Evolutionary conservation across 1,284 basidiomycete genomes (phyloP), one percentile per base, ranked within the genome.

Genomic region (Leucoagaricus sp.): DNA sequence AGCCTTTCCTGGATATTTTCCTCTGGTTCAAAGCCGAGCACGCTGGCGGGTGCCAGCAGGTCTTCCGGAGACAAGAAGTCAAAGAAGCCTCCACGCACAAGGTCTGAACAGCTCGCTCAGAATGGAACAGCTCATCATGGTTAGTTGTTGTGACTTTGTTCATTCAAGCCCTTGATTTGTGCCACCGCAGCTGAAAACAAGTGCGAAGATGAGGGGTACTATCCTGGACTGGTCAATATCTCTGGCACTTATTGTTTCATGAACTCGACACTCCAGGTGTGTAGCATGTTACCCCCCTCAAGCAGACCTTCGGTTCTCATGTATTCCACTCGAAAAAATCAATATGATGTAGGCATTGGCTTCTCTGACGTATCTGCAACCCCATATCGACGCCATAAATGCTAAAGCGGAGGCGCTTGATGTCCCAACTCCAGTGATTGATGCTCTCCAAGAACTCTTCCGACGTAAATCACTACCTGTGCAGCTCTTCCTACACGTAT

Each of bases 181-280:
- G 4, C 25, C 21, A 0, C 19, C 1, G 19, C 23, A 33, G 46
- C 29, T 21, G 28, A 48, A 7, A 23, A 7, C n/a, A 23, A 34
- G 21, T 13, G n/a, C 17, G 31, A 31, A 26, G 68, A 72, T 31
- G 78, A 77, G 19, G 77, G 77, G 25, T 82, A 85, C 65, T 96
- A 91, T 72, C 89, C 92, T 4, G 94, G 93, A 1, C 85, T 96
- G 55, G 89, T 95, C 65, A 96, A 97, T 67, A 87, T 94, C 34
- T 93, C 91, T n/a, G 94, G 94, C 8, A 95, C 93, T 50, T 91
- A 96, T 61, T 96, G 94, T 68, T 97, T 96, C 75, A 91, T 96
- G 86, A 95, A 97, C 69, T 93, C 93, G 12, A 94, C 93, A 3
- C 75, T 96, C 9, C 94, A 96, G 83, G 93, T 91, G 61, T 60